Conservation (phyloP, 2,329 filamentous ascomycete genomes). For the Aspergillus udagawae region DNA sequence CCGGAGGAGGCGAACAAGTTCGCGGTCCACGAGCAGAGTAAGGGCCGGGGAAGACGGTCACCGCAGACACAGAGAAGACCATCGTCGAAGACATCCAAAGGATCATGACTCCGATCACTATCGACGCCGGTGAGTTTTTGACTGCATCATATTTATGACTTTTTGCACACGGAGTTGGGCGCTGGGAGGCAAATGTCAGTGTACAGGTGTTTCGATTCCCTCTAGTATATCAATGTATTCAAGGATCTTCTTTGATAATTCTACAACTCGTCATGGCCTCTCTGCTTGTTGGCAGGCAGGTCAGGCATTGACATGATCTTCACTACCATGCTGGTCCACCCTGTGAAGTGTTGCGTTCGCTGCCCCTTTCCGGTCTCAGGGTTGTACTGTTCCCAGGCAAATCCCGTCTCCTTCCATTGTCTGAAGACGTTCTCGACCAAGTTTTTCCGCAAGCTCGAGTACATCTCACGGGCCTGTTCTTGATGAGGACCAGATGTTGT, state of each 20-base stretch:
- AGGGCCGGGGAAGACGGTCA: conserved; percentile 21
- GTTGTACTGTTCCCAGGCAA: conserved; percentile 98
- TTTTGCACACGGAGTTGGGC: conserved; percentile 8
- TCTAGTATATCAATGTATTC: conserved; percentile 11
- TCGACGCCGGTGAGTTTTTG: conserved; percentile 21
- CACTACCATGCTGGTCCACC: conserved; percentile 97
- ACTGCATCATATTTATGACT: neutral
- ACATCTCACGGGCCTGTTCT: conserved; percentile 66
- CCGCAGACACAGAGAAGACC: conserved; percentile 23
- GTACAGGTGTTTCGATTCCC: conserved; percentile 7
- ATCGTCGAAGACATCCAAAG: conserved; percentile 22
- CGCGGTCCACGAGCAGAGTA: conserved; percentile 28
- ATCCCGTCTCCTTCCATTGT: conserved; percentile 85
- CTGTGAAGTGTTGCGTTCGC: conserved; percentile 94
- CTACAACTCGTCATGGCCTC: conserved; percentile 49
- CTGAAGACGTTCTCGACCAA: conserved; percentile 84
- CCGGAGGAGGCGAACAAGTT: conserved; percentile 22
- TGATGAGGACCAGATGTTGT: conserved; percentile 63
- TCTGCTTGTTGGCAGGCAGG: conserved; percentile 35
- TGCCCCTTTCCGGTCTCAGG: conserved; percentile 90
- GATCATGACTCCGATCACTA: conserved; percentile 23
- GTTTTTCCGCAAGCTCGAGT: conserved; percentile 73
- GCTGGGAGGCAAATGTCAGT: conserved; percentile 11
- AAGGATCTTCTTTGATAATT: conserved; percentile 5
- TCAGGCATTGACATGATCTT: conserved; percentile 97